phyloP scores from a whole-genome alignment of 2,329 filamentous ascomycete species.

The Cadophora gregata region DNA sequence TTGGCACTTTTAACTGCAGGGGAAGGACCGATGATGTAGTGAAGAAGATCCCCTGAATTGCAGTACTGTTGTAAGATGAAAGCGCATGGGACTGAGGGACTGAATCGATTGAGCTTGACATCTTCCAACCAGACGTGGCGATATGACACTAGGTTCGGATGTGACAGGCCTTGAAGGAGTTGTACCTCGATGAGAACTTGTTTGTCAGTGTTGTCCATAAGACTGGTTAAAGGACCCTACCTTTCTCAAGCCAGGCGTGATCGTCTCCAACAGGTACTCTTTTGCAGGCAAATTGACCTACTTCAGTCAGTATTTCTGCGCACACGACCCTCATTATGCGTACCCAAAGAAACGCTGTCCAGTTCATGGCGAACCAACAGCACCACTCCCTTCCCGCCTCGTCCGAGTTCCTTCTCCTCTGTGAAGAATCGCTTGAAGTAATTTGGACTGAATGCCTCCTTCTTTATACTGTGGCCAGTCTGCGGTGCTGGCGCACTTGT shows the following conservation, averaged over 20 bases:
- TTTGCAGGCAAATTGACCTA: conserved; percentile 89
- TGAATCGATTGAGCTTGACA: conserved; percentile 81
- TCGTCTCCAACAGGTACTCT: conserved; percentile 94
- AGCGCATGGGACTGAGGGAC: conserved; percentile 89
- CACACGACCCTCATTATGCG: neutral
- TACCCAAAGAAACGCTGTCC: conserved; percentile 80
- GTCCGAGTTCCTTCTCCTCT: conserved; percentile 83
- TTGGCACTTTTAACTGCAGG: conserved; percentile 69
- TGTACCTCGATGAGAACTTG: conserved; percentile 87
- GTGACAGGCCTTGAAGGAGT: conserved; percentile 86
- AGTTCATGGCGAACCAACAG: conserved; percentile 91
- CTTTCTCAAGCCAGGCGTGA: conserved; percentile 91
- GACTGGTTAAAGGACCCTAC: conserved; percentile 19
- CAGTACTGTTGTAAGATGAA: conserved; percentile 99
- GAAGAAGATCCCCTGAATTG: conserved; percentile 88
- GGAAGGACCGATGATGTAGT: conserved; percentile 77
- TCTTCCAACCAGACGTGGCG: conserved; percentile 97
- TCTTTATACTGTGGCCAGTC: conserved; percentile 74
- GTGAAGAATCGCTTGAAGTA: conserved; percentile 95
- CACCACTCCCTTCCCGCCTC: conserved; percentile 93
- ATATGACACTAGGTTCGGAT: conserved; percentile 95
- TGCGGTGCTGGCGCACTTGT: conserved; percentile 54
- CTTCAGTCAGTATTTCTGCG: conserved; percentile 26
- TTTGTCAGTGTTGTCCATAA: conserved; percentile 25
- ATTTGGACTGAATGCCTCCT: conserved; percentile 85